Conservation (phyloP, 345 rosid species). For the Eucalyptus leucophloia region DNA sequence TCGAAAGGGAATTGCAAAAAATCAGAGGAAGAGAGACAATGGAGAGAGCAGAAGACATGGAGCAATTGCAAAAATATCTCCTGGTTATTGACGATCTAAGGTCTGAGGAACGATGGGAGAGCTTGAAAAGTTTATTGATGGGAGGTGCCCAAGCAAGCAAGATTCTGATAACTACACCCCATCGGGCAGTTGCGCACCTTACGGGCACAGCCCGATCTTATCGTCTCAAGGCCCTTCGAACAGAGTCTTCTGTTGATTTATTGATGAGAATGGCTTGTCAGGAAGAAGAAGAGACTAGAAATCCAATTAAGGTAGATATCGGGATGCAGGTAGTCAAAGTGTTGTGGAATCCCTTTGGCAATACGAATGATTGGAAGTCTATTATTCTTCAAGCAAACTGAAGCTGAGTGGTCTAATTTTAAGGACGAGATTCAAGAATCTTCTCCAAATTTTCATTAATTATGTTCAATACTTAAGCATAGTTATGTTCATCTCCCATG, state of each 20-base stretch:
- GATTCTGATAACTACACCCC: background rate
- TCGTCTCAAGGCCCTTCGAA: too few relatives aligned
- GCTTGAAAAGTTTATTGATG: background rate
- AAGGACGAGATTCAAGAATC: background rate
- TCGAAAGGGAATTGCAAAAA: background rate
- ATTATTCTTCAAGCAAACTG: background rate
- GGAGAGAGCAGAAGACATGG: background rate
- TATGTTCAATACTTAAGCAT: background rate
- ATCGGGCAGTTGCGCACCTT: background rate
- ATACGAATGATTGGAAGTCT: conserved; percentile 4
- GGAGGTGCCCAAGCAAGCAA: background rate
- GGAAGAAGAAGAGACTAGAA: too few relatives aligned
- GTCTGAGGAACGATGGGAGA: background rate
- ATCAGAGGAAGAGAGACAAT: background rate
- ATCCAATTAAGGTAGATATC: too few relatives aligned
- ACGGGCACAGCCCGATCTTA: background rate
- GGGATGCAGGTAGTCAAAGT: too few relatives aligned
- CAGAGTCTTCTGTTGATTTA: too few relatives aligned
- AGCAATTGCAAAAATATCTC: background rate
- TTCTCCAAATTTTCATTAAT: too few relatives aligned
- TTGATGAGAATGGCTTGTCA: too few relatives aligned
- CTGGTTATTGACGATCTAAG: background rate
- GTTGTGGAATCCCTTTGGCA: conserved; percentile 5
- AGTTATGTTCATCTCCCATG: conserved; percentile 10
- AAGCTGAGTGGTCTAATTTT: conserved; percentile 1